Evolutionary conservation across 2,329 filamentous ascomycete genomes (phyloP), one percentile per base, ranked within the genome.

Genomic region (Diaporthe amygdali): DNA sequence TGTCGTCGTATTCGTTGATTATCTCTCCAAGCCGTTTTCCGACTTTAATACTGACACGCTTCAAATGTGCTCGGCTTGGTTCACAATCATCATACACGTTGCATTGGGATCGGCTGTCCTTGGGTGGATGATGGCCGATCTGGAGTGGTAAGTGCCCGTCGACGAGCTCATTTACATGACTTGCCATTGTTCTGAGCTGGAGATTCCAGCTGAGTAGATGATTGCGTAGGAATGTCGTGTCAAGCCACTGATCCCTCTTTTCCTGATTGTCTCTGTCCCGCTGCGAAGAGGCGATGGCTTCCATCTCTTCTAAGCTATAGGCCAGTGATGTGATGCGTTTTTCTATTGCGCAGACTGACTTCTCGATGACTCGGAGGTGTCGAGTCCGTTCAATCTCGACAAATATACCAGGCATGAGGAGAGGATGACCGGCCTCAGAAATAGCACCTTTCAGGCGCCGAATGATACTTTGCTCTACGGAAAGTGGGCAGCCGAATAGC

Each of bases 1-100:
- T 79, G 1, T 79, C 77, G 1, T 79, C 77, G 30, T 78, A 81
- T 55, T 81, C 79, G 22, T 78, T 74, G 1, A 75, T 74, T 15
- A 80, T 77, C 0, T 63, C 66, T n/a, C n/a, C n/a, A n/a, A n/a
- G n/a, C n/a, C n/a, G n/a, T n/a, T n/a, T n/a, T n/a, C n/a, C n/a
- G n/a, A n/a, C n/a, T n/a, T n/a, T n/a, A n/a, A n/a, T n/a, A n/a
- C n/a, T 47, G 44, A 12, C 20, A n/a, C 44, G 44, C 12, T 47
- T 22, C n/a, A 47, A n/a, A n/a, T 3, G 44, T 22, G 22, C n/a
- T n/a, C 1, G n/a, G n/a, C 12, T 12, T n/a, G 44, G 20, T 17
- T 47, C n/a, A n/a, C n/a, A n/a, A n/a, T n/a, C n/a, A n/a, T n/a
- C n/a, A n/a, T n/a, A n/a, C n/a, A n/a, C n/a, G n/a, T n/a, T n/a